Evolutionary conservation across 1,284 basidiomycete species (phyloP).

Genomic region (Apiotrichum porosum): DNA sequence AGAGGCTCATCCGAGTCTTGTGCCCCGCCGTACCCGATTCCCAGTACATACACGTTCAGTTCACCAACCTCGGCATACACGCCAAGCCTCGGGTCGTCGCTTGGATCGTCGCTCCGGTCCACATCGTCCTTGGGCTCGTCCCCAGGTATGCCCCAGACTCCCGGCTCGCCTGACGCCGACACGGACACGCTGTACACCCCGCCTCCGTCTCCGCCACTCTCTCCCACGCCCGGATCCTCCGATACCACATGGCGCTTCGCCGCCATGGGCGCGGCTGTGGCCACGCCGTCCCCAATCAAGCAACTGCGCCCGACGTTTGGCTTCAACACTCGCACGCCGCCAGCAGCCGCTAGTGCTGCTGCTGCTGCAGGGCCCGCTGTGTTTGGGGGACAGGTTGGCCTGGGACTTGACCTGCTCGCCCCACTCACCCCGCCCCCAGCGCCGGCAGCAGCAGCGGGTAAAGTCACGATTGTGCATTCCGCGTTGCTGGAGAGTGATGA

Average conservation of each 20-base stretch:
- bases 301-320: background rate
- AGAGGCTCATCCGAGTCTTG: too few relatives aligned
- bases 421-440: too few relatives aligned
- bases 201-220: background rate
- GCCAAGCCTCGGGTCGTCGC: too few relatives aligned
- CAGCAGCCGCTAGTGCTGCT: background rate
- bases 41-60: too few relatives aligned
- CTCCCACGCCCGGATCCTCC: background rate
- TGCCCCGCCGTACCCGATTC: too few relatives aligned
- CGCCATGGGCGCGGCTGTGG: background rate
- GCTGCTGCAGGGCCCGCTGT: too few relatives aligned
- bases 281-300: background rate
- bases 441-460: background rate
- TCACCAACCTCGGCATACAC: too few relatives aligned
- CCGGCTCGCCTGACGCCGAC: background rate
- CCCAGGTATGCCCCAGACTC: background rate
- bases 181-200: background rate
- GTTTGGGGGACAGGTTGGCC: too few relatives aligned
- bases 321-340: background rate
- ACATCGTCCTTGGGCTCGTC: background rate
- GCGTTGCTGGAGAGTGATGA: conserved; percentile 42
- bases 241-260: background rate
- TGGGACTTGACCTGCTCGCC: too few relatives aligned
- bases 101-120: too few relatives aligned
- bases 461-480: conserved; percentile 33